These are phyloP conservation scores for Corylus americana DNA, from an alignment of 306 rosid genomes.

Conservation along the genomic window DNA sequence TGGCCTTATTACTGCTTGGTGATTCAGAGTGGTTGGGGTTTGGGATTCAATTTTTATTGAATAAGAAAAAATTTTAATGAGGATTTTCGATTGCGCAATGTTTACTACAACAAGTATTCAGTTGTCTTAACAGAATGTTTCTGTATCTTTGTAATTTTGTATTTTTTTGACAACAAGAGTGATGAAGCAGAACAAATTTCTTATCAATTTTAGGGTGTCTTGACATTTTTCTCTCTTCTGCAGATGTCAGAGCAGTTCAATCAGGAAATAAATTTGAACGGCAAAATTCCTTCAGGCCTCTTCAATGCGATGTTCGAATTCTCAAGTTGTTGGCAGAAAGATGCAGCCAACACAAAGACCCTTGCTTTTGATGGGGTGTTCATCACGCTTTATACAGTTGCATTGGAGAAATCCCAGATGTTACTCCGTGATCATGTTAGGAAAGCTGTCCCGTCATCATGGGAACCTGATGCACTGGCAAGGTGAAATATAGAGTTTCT, in stretches of 20 bases:
- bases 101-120: not conserved
- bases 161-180: not conserved
- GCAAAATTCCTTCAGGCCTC: constrained; percentile 96
- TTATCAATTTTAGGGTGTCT: not conserved
- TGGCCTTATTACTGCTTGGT: not conserved
- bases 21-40: not conserved
- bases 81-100: not conserved
- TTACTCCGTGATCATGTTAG: constrained; percentile 69
- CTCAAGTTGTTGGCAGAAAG: constrained; percentile 98
- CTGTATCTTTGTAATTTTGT: not conserved
- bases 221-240: constrained; percentile 25
- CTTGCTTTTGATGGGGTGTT: constrained; percentile 95
- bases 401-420: constrained; percentile 89
- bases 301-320: constrained; percentile 93
- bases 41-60: not conserved
- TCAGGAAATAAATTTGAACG: constrained; percentile 81
- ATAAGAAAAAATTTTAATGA: not conserved
- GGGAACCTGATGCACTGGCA: constrained; percentile 96
- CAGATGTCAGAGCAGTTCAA: constrained; percentile 99
- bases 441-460: constrained; percentile 79
- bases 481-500: constrained; percentile 49
- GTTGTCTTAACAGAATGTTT: not conserved
- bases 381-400: constrained; percentile 90
- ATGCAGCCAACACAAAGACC: constrained; percentile 84
- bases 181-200: not conserved